Evolutionary conservation across 805 yeast species (phyloP), one percentile per base, ranked within the genome.

Genomic region (Saccharomycopsis schoenii): DNA sequence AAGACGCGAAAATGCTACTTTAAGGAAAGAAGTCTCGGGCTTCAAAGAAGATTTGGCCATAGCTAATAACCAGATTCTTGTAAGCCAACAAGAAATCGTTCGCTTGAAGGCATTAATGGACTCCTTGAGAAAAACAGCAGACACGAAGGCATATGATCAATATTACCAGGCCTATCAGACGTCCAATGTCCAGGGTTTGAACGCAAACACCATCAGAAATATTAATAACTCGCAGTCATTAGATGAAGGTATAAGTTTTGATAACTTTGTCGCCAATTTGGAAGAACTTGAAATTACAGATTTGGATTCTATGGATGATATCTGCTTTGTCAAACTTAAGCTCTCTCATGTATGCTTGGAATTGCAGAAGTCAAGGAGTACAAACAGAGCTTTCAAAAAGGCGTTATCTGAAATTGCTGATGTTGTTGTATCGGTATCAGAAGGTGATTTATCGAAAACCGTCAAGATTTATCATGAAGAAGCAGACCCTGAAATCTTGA

Each of bases 341-440:
- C 54, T 58, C 17, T 52, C 59, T 11, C 62, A 63, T 43, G 29
- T 58, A 19, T 41, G 59, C 25, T 56, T 58, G 50, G 63, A 63
- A 21, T 54, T 63, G 19, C 50, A 61, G 17, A 50, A 59, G 10
- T 59, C 64, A 14, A 59, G 52, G 39, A 19, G 71, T 56, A 89
- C 90, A 56, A 87, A 88, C 71, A 79, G 82, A 61, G 92, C 91
- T 4, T 84, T 83, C 68, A 84, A 83, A 67, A 80, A 81, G 68
- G 91, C 92, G 3, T 73, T 88, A 40, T 80, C 83, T 61, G 96
- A 89, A 68, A 87, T 89, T 39, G 96, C 96, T 34, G 86, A 89
- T 42, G 96, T 89, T 21, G 92, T 89, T 21, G 86, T 88, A 47
- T 88, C 93, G 15, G 96, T 89, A 25, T 94, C 96, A 19, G 86